A percentile compares a stretch with the other conserved stretches of the same genome.
Conservation (phyloP, 1,139 yeast genomes). For the Saccharomyces hybrid region DNA sequence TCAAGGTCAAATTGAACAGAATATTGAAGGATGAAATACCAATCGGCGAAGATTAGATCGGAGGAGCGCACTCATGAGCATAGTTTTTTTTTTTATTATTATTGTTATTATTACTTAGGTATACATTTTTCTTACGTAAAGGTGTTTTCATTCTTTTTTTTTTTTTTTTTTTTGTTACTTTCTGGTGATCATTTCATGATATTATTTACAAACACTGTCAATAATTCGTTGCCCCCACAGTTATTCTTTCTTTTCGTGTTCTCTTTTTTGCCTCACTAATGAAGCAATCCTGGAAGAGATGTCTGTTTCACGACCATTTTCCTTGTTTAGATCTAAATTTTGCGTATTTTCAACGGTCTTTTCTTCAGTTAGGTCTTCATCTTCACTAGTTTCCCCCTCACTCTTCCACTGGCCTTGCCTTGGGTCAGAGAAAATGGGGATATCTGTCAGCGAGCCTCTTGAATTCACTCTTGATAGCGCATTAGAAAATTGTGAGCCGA, state of each 20-base stretch:
- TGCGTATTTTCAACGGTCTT: background rate
- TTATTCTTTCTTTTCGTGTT: constrained; percentile 15
- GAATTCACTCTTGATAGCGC: constrained; percentile 35
- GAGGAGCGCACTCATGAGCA: background rate
- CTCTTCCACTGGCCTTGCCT: constrained; percentile 5
- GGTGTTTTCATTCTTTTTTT: background rate
- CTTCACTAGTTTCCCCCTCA: constrained; percentile 7
- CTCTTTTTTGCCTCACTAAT: constrained; percentile 21
- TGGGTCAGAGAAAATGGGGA: constrained; percentile 34
- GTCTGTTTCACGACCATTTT: constrained; percentile 6
- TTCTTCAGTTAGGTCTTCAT: constrained; percentile 6
- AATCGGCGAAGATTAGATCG: constrained; percentile 76
- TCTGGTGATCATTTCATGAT: constrained; percentile 1
- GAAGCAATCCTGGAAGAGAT: constrained; percentile 17
- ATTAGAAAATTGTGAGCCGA: constrained; percentile 27
- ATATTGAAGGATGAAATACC: constrained; percentile 91
- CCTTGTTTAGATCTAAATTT: background rate
- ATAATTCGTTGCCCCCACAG: background rate
- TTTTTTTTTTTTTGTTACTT: background rate
- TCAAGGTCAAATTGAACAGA: constrained; percentile 61
- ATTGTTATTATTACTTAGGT: background rate
- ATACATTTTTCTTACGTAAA: constrained; percentile 1
- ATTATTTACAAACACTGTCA: background rate
- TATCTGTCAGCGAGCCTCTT: constrained; percentile 34
- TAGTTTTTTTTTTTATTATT: background rate